Percentiles rank a stretch among this genome's conserved stretches.
Conservation (phyloP, 2,329 filamentous ascomycete genomes). For the Neonectria sp. region DNA sequence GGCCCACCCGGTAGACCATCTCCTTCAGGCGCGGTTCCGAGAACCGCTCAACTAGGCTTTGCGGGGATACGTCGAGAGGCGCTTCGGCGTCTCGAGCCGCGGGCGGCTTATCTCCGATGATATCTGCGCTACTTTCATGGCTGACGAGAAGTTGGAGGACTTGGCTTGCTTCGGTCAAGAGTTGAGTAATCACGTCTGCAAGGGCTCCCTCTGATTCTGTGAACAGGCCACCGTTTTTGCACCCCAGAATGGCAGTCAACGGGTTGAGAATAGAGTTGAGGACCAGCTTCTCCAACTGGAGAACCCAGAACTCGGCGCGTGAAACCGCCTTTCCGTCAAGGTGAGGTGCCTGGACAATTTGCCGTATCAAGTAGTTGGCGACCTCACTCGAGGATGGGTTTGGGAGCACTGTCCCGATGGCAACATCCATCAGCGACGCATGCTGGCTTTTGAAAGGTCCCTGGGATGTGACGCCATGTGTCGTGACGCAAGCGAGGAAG, state of each 20-base stretch:
- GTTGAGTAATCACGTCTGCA: slow-evolving; percentile 73
- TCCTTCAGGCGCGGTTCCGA: slow-evolving; percentile 57
- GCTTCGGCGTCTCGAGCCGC: slow-evolving; percentile 15
- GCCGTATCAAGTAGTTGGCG: slow-evolving; percentile 57
- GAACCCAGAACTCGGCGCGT: slow-evolving; percentile 63
- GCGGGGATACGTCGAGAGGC: slow-evolving; percentile 33
- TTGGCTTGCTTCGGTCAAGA: slow-evolving; percentile 81
- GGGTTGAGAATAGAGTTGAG: slow-evolving; percentile 88
- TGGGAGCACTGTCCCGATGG: slow-evolving; percentile 62
- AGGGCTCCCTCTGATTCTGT: slow-evolving; percentile 66
- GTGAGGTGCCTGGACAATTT: slow-evolving; percentile 59
- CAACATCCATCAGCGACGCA: slow-evolving; percentile 64
- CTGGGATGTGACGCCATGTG: slow-evolving; percentile 68
- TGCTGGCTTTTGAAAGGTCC: slow-evolving; percentile 68
- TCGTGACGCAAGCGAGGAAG: slow-evolving; percentile 79
- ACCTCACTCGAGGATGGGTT: slow-evolving; percentile 37
- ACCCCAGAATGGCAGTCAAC: slow-evolving; percentile 83
- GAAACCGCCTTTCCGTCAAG: slow-evolving; percentile 59
- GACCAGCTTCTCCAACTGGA: slow-evolving; percentile 90
- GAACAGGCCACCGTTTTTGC: slow-evolving; percentile 84
- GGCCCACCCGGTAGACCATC: slow-evolving; percentile 64
- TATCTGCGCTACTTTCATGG: slow-evolving; percentile 63
- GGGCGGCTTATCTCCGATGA: slow-evolving; percentile 50
- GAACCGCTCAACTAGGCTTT: slow-evolving; percentile 57
- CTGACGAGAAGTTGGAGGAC: slow-evolving; percentile 80